phyloP scores from a whole-genome alignment of 2,329 filamentous ascomycete genomes.

The Claviceps fusiformis region DNA sequence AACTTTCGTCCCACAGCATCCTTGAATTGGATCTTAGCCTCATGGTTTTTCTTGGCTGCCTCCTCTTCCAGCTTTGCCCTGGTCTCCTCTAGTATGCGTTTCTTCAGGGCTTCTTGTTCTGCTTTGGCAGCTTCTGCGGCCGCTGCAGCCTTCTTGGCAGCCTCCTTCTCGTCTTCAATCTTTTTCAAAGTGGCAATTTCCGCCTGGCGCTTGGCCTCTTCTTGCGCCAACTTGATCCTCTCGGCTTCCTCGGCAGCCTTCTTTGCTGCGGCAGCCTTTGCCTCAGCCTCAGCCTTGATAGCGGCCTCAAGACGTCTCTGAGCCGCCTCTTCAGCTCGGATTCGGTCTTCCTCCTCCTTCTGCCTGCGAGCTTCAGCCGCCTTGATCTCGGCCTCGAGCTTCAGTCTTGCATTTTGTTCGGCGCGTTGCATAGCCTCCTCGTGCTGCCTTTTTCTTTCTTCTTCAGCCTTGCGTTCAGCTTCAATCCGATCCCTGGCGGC shows the following conservation, averaged over 20 bases:
- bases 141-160: constrained; percentile 25
- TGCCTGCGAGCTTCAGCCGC: constrained; percentile 30
- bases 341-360: constrained; percentile 24
- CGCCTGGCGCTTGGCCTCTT: constrained; percentile 24
- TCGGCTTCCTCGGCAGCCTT: constrained; percentile 30
- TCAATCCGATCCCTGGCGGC: constrained; percentile 31
- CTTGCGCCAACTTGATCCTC: constrained; percentile 22
- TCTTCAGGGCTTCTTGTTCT: constrained; percentile 46
- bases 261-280: constrained; percentile 27
- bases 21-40: constrained; percentile 75
- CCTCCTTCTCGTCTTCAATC: constrained; percentile 26
- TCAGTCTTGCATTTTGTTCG: constrained; percentile 23
- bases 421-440: constrained; percentile 23
- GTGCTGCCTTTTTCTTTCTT: constrained; percentile 21
- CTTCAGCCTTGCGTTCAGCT: constrained; percentile 29
- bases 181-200: constrained; percentile 27
- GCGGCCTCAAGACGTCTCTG: constrained; percentile 26
- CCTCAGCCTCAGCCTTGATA: constrained; percentile 27
- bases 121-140: constrained; percentile 34
- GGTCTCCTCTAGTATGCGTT: constrained; percentile 43
- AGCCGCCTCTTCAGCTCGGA: constrained; percentile 35
- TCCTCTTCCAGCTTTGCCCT: constrained; percentile 34
- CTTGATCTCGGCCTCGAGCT: constrained; percentile 26
- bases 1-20: constrained; percentile 87
- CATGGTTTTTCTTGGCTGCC: constrained; percentile 41